A percentile compares a stretch with the other conserved stretches of the same genome.
These are phyloP conservation scores for Arthrobotrys pseudoclavata DNA, from an alignment of 2,329 filamentous ascomycete species.

Conservation along the genomic window DNA sequence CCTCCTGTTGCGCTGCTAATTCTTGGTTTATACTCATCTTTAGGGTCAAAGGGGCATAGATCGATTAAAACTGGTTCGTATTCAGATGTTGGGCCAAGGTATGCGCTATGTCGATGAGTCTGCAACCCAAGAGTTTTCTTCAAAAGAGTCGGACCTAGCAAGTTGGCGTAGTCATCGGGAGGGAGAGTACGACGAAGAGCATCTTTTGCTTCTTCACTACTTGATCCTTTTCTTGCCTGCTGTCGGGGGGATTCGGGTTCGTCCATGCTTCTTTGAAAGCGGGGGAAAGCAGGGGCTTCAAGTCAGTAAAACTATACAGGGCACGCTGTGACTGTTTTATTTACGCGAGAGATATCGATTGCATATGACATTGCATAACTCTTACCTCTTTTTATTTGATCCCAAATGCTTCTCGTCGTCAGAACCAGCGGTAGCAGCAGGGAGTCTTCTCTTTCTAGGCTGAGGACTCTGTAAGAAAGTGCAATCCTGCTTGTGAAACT, in stretches of 20 bases:
- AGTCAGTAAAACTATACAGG: slow-evolving; percentile 29
- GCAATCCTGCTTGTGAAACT: slow-evolving; percentile 82
- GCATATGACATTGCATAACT: slow-evolving; percentile 18
- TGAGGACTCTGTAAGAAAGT: slow-evolving; percentile 82
- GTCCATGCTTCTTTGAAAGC: slow-evolving; percentile 61
- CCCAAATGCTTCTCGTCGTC: slow-evolving; percentile 70
- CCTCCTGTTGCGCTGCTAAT: slow-evolving; percentile 68
- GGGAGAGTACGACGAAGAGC: slow-evolving; percentile 59
- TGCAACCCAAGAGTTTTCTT: slow-evolving; percentile 76
- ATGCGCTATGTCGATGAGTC: slow-evolving; percentile 82
- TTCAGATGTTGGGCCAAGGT: slow-evolving; percentile 85
- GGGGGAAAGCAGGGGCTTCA: slow-evolving; percentile 36
- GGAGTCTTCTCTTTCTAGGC: slow-evolving; percentile 83
- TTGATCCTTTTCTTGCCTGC: slow-evolving; percentile 44
- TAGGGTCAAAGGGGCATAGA: slow-evolving; percentile 82
- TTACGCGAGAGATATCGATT: slow-evolving; percentile 40
- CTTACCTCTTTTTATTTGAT: slow-evolving; percentile 77
- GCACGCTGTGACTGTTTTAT: slow-evolving; percentile 42
- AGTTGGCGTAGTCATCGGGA: slow-evolving; percentile 56
- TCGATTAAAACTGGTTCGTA: slow-evolving; percentile 88
- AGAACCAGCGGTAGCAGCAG: slow-evolving; percentile 69
- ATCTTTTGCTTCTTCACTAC: slow-evolving; percentile 53
- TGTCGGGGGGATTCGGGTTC: slow-evolving; percentile 61
- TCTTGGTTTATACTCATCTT: slow-evolving; percentile 82
- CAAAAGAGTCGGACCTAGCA: slow-evolving; percentile 52